Percentiles rank a stretch among this genome's conserved stretches.
These are phyloP conservation scores for Neurospora sp. DNA, from an alignment of 495 filamentous ascomycete genomes.

Conservation along the genomic window DNA sequence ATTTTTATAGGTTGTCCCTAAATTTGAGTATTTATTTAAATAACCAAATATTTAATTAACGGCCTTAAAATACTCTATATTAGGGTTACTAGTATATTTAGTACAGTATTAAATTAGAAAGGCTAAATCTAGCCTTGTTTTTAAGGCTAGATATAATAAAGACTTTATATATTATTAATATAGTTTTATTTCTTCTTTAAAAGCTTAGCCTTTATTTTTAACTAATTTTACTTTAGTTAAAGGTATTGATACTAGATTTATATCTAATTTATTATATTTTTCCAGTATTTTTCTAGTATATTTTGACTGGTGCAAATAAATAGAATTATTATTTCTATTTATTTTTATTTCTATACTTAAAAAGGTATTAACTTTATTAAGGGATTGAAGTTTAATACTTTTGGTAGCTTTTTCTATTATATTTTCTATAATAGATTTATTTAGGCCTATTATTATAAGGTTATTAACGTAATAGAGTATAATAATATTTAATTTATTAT, in stretches of 20 bases:
- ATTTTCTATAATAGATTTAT: neutral
- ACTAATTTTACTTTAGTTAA: neutral
- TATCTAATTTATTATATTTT: neutral
- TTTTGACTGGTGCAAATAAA: neutral
- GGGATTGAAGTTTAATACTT: neutral
- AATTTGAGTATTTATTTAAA: no score
- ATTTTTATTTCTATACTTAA: neutral
- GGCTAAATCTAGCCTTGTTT: constrained; percentile 1
- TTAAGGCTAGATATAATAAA: constrained; percentile 4
- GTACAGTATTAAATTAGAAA: neutral
- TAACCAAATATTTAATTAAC: no score
- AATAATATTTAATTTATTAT: constrained; percentile 1
- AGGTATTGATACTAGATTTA: neutral
- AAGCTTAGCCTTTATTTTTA: neutral
- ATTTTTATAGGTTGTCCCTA: no score
- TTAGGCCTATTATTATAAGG: neutral
- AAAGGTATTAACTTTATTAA: neutral
- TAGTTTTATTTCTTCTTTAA: constrained; percentile 1
- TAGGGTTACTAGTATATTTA: neutral
- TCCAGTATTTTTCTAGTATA: neutral
- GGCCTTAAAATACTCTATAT: neutral
- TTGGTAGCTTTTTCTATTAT: neutral
- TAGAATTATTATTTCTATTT: neutral
- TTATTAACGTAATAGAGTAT: neutral
- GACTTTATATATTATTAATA: neutral